Evolutionary conservation across 2,329 filamentous ascomycete species (phyloP).

Genomic region (Aspergillus pseudotamarii): DNA sequence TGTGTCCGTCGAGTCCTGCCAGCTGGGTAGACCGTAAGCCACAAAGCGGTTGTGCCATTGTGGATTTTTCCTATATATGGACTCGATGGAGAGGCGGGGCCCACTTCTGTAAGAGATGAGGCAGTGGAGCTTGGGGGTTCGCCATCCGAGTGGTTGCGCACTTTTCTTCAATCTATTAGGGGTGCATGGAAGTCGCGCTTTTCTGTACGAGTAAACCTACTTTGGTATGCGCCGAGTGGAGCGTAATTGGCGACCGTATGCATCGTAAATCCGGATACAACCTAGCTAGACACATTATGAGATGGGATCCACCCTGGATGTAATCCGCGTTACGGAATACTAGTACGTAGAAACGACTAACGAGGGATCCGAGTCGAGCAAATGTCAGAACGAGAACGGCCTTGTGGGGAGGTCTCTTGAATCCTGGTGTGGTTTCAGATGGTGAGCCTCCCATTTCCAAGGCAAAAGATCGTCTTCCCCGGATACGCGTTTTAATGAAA

Average conservation of each 20-base stretch:
- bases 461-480: constrained; percentile 6
- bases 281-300: neutral
- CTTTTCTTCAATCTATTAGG: neutral
- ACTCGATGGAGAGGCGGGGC: neutral
- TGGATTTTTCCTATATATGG: neutral
- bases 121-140: neutral
- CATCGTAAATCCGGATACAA: constrained; percentile 9
- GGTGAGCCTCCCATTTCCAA: constrained; percentile 10
- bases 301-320: neutral
- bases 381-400: neutral
- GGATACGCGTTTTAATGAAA: neutral
- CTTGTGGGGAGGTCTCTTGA: neutral
- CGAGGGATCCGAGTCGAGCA: neutral
- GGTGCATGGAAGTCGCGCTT: neutral
- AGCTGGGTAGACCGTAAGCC: neutral
- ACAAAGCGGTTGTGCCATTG: neutral
- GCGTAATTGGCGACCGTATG: neutral
- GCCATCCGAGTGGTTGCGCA: neutral
- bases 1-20: neutral
- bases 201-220: neutral
- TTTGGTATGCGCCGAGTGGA: neutral
- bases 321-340: neutral
- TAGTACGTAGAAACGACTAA: too few relatives aligned
- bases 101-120: constrained; percentile 1
- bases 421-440: neutral